Base-by-base conservation (phyloP, 257 asterid genomes). In the Solanum pimpinellifolium region DNA sequence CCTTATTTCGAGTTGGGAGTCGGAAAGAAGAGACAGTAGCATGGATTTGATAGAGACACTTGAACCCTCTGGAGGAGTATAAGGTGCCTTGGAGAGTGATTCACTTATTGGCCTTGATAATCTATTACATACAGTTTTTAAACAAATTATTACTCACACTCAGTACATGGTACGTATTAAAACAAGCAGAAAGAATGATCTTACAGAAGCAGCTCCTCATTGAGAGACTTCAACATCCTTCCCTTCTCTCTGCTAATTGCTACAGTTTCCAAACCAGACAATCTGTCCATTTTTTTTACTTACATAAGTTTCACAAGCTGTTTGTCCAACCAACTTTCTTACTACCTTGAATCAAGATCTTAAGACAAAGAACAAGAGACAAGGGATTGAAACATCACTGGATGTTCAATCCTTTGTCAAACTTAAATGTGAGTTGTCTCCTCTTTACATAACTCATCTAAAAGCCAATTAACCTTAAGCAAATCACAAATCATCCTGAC, bases 1-100 rank as follows among this genome's bases (percentile, higher is more conserved):
- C 88, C 85, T 89, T 62, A 93, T 78, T 85, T 69, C 65, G 85
- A 87, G 86, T 46, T 90, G 46, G 78, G 88, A 86, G 86, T 74
- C 10, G 42, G 86, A 49, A 33, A 65, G 93, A 52, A 94, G 94
- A 25, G 94, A 93, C 52, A 88, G 89, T 88, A 95, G 94, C 23
- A 77, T 83, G 88, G 96, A 93, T 90, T 96, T 96, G 89, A 95
- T 72, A 90, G 95, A 94, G 90, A 92, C 87, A 31, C 89, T 84
- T 86, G 91, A 41, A 89, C 90, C 78, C 85, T 91, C 93, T 33
- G 98, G 97, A 11, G 98, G 94, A 88, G 91, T 44, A 92, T 94
- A 96, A 20, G 90, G 91, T 82, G 95, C 87, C 83, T 52, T 73
- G 52, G 89, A 83, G 74, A 96, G 94, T 31, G 89, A 49, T 39